Evolutionary conservation across 2,329 filamentous ascomycete genomes (phyloP).

Genomic region (Graphilbum sp.): DNA sequence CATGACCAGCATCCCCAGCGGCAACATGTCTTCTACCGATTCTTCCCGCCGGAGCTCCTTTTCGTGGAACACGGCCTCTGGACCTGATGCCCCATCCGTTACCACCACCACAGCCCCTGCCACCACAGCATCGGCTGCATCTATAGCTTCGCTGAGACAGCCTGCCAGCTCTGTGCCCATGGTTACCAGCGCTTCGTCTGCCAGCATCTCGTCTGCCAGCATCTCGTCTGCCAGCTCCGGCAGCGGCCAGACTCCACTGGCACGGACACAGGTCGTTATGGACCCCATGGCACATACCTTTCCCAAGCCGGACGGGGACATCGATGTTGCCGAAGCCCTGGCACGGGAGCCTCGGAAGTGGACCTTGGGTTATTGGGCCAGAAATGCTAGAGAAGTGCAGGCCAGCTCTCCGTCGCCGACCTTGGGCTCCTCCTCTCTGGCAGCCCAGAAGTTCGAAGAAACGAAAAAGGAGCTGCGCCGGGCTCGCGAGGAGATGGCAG

Average conservation of each 20-base stretch:
- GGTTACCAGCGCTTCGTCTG: neutral
- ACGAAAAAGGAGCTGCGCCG: constrained; percentile 30
- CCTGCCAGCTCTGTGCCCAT: neutral
- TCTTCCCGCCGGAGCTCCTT: constrained; percentile 8
- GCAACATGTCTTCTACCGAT: neutral
- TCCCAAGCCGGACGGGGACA: constrained; percentile 22
- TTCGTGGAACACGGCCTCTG: constrained; percentile 1
- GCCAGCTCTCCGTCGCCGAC: constrained; percentile 16
- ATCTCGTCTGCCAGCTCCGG: neutral
- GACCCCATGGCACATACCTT: constrained; percentile 22
- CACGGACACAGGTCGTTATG: neutral
- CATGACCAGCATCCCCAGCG: neutral
- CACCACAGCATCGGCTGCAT: neutral
- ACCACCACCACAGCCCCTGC: neutral
- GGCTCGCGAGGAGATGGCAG: constrained; percentile 14
- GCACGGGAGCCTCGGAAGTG: constrained; percentile 21
- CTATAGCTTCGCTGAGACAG: neutral
- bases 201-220: neutral
- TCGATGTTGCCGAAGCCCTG: constrained; percentile 27
- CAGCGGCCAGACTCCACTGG: neutral
- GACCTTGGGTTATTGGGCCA: constrained; percentile 22
- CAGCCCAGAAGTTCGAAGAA: constrained; percentile 22
- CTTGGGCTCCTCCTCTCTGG: constrained; percentile 13
- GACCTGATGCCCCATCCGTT: neutral
- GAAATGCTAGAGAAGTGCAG: constrained; percentile 14